A percentile compares a stretch with the other conserved stretches of the same genome.
These are phyloP conservation scores for Cornus kousa DNA, from an alignment of 148 eudicot genomes.

Conservation along the genomic window DNA sequence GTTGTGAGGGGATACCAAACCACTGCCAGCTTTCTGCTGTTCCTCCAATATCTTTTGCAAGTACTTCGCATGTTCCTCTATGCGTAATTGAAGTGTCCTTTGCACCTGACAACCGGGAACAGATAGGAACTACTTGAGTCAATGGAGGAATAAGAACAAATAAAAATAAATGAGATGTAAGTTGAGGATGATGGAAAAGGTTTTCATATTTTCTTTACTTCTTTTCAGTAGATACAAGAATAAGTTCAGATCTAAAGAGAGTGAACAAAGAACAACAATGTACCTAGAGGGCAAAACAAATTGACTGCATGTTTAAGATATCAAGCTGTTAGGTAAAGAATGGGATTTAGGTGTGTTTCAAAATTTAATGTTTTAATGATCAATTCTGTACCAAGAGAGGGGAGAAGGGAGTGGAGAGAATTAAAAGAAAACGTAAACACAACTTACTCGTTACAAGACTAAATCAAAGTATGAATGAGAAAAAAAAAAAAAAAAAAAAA, in stretches of 20 bases:
- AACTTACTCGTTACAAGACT: background rate
- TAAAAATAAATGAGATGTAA: background rate
- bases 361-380: background rate
- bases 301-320: background rate
- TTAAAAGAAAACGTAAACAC: no score
- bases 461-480: background rate
- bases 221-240: background rate
- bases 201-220: no score
- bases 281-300: background rate
- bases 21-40: slow-evolving; percentile 37
- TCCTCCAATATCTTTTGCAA: slow-evolving; percentile 48
- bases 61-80: slow-evolving; percentile 44
- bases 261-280: no score
- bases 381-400: background rate
- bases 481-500: no score
- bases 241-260: background rate
- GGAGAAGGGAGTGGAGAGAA: background rate
- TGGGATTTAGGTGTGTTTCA: background rate
- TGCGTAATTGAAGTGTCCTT: slow-evolving; percentile 43
- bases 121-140: background rate
- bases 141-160: no score
- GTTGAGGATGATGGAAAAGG: background rate
- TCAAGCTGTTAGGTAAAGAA: background rate
- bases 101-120: slow-evolving; percentile 25
- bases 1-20: slow-evolving; percentile 24